These are phyloP conservation scores for Erysimum cheiranthoides DNA, from an alignment of 345 rosid species.

Conservation along the genomic window DNA sequence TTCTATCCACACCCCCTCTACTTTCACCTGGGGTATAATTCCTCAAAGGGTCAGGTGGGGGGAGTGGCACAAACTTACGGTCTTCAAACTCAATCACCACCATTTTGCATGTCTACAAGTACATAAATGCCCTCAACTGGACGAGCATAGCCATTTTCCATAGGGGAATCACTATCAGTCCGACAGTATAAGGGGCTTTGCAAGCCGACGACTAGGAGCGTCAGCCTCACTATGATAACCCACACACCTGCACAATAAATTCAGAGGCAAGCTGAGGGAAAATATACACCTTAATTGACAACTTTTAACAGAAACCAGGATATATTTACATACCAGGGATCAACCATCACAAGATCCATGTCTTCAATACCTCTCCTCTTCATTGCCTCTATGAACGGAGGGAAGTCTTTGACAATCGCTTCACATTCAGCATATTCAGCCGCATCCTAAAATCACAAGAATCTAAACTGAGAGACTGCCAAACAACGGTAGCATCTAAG, in stretches of 20 bases:
- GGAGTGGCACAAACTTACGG: constrained; percentile 84
- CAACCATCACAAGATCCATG: constrained; percentile 96
- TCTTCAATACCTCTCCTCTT: constrained; percentile 89
- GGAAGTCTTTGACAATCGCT: constrained; percentile 81
- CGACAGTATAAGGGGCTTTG: constrained; percentile 91
- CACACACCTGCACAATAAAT: constrained; percentile 64
- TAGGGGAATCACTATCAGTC: constrained; percentile 90
- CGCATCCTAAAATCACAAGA: constrained; percentile 61
- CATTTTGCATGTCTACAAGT: constrained; percentile 94
- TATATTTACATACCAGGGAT: constrained; percentile 64
- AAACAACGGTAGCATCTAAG: constrained; percentile 34
- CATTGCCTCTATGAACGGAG: constrained; percentile 86
- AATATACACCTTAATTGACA: constrained; percentile 21
- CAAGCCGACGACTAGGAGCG: constrained; percentile 83
- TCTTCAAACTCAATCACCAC: constrained; percentile 85
- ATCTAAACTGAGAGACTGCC: constrained; percentile 23
- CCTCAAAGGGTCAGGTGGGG: constrained; percentile 89
- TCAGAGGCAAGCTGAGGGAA: constrained; percentile 20
- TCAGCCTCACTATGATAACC: constrained; percentile 86
- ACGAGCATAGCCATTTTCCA: constrained; percentile 98
- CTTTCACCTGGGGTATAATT: constrained; percentile 90
- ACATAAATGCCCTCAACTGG: constrained; percentile 90
- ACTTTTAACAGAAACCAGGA: constrained; percentile 18
- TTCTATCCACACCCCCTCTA: constrained; percentile 90
- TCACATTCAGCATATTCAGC: constrained; percentile 93